Evolutionary conservation across 768 basidiomycete genomes (phyloP), one percentile per base, ranked within the genome.

Genomic region (Mycena indigotica): DNA sequence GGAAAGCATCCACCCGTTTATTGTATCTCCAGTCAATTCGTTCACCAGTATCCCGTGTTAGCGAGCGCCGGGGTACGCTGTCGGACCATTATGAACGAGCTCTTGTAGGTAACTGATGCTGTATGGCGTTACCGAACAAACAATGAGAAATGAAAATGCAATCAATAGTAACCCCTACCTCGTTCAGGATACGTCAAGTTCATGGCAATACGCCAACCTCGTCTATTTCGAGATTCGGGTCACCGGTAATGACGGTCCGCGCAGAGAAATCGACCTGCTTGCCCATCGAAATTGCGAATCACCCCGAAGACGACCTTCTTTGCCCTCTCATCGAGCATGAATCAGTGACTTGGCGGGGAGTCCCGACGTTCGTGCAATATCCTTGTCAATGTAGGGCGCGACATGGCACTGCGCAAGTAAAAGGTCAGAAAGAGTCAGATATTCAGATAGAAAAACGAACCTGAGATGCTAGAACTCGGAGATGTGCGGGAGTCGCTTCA

Each of bases 261-360:
- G 97, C 97, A 1, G 97, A 98, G 73, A 98, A 98, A 68, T 99
- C 97, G 53, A 99, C 97, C 73, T 97, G 94, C 74, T 98, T 98
- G 48, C 97, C 97, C 97, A 98, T 98, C 73, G 98, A 70, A n/a
- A n/a, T n/a, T n/a, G n/a, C n/a, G n/a, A n/a, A 71, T 99, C 98
- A 29, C 97, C 97, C 72, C 97, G 88, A 50, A 99, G 82, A 67
- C 97, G 91, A 38, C 97, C 97, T 73, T 99, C 97, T 73, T 99
- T 98, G 51, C 97, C 97, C 81, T 98, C 98, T 53, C 98, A 82
- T 40, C 97, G 89, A 5, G 96, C 95, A 56, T 97, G 93, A 66
- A 99, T 35, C 32, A n/a, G 97, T 32, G 97, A 95, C 73, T 99
- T 99, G 58, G 98, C 91, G 25, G 97, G 95, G 57, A 96, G 85